A percentile compares a stretch with the other conserved stretches of the same genome.
These are phyloP conservation scores for Aureobasidium pullulans DNA, from an alignment of 2,329 filamentous ascomycete genomes.

Conservation along the genomic window DNA sequence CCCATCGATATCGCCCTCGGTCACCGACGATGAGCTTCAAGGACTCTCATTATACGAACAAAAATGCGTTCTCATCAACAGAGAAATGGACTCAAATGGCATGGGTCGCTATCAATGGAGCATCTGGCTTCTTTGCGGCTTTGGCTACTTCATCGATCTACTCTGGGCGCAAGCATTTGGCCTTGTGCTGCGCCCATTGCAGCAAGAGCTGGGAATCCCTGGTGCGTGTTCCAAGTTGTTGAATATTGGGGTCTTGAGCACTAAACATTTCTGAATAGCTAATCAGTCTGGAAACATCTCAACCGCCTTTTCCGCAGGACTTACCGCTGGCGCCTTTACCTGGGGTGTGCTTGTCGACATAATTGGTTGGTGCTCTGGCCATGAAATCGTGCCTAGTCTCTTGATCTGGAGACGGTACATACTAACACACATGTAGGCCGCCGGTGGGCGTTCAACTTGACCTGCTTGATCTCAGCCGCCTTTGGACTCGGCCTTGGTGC, in stretches of 20 bases:
- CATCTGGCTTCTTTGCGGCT: conserved; percentile 36
- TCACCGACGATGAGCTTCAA: conserved; percentile 18
- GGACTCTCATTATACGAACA: conserved; percentile 33
- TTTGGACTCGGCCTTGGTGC: conserved; percentile 48
- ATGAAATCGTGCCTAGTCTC: conserved; percentile 8
- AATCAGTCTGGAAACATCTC: conserved; percentile 45
- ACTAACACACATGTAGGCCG: conserved; percentile 29
- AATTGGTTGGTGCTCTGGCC: conserved; percentile 29
- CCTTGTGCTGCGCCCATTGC: conserved; percentile 45
- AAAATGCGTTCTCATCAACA: conserved; percentile 38
- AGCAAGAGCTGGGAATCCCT: conserved; percentile 50
- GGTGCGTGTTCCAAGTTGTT: conserved; percentile 3
- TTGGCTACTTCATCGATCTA: conserved; percentile 49
- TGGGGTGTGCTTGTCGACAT: conserved; percentile 52
- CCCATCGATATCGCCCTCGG: neutral
- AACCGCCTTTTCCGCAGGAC: conserved; percentile 46
- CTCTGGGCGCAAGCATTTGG: conserved; percentile 54
- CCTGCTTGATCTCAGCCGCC: conserved; percentile 45
- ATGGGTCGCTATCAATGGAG: conserved; percentile 48
- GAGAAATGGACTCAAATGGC: conserved; percentile 45
- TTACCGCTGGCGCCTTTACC: conserved; percentile 49
- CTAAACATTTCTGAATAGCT: conserved; percentile 17
- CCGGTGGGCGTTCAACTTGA: conserved; percentile 51
- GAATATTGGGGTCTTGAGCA: neutral
- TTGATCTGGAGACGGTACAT: neutral